Evolutionary conservation across 2,329 filamentous ascomycete species (phyloP).

Genomic region (Aspergillus fischeri): DNA sequence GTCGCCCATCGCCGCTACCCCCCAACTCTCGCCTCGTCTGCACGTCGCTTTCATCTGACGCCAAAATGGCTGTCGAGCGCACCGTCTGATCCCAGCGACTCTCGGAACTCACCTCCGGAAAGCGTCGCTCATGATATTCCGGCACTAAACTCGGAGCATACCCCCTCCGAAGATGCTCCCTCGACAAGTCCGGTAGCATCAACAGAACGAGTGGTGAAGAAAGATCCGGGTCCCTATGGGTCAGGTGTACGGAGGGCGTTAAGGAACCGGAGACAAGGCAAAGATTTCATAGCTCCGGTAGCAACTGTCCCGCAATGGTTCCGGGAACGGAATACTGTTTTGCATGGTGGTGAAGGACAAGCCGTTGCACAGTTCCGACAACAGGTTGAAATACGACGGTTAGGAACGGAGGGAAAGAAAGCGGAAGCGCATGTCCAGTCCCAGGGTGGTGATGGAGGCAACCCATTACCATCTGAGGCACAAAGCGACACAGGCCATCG

Average conservation of each 20-base stretch:
- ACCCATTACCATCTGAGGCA: constrained; percentile 17
- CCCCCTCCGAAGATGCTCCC: constrained; percentile 11
- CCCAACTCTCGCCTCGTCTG: constrained; percentile 17
- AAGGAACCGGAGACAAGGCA: constrained; percentile 29
- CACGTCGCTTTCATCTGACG: constrained; percentile 33
- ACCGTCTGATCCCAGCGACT: constrained; percentile 26
- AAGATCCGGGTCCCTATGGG: constrained; percentile 33
- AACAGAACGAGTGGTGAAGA: constrained; percentile 16
- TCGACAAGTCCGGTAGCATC: constrained; percentile 9
- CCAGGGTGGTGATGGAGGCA: constrained; percentile 24
- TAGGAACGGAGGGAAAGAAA: constrained; percentile 15
- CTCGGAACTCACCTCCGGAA: constrained; percentile 16
- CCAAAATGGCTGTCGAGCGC: constrained; percentile 23
- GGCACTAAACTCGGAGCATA: constrained; percentile 14
- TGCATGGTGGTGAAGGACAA: constrained; percentile 15
- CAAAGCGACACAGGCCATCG: constrained; percentile 20
- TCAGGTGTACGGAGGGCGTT: constrained; percentile 37
- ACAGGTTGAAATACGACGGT: constrained; percentile 26
- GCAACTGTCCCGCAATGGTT: constrained; percentile 37
- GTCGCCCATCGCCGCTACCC: constrained; percentile 35
- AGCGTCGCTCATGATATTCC: constrained; percentile 19
- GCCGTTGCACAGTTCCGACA: constrained; percentile 11
- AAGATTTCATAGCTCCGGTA: constrained; percentile 16
- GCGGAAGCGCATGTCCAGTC: constrained; percentile 6
- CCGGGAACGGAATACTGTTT: constrained; percentile 30